These are phyloP conservation scores for Durotheca rogersii DNA, from an alignment of 495 filamentous ascomycete genomes.

Conservation along the genomic window DNA sequence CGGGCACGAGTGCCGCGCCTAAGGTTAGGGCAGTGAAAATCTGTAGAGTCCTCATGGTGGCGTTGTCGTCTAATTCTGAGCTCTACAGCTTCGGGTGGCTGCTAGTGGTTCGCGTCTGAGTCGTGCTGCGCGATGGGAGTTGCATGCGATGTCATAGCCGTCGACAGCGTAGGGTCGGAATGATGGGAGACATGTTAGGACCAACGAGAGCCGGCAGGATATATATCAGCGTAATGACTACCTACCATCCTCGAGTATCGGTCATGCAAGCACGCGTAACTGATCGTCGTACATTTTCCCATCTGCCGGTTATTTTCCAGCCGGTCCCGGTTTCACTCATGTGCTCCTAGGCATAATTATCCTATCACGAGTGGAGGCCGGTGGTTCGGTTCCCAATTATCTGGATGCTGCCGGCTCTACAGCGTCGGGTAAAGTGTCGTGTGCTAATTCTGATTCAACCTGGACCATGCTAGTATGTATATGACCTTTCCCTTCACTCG, in stretches of 20 bases:
- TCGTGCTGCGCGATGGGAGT: too few relatives aligned
- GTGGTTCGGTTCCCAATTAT: too few relatives aligned
- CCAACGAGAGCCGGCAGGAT: neutral
- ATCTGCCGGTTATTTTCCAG: too few relatives aligned
- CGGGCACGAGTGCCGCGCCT: constrained; percentile 5
- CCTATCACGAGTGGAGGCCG: too few relatives aligned
- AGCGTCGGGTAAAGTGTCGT: constrained; percentile 8
- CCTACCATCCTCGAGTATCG: neutral
- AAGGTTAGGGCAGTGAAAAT: constrained; percentile 7
- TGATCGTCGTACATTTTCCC: too few relatives aligned
- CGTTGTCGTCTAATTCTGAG: neutral
- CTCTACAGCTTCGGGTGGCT: neutral
- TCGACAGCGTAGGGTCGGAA: neutral
- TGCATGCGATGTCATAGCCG: neutral
- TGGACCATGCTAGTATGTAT: too few relatives aligned
- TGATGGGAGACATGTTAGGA: neutral
- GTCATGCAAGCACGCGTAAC: constrained; percentile 12
- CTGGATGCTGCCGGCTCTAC: neutral
- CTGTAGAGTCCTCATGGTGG: constrained; percentile 4
- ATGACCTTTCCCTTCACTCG: too few relatives aligned
- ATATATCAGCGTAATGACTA: too few relatives aligned
- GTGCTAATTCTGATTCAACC: neutral
- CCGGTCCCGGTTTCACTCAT: too few relatives aligned
- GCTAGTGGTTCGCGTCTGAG: too few relatives aligned
- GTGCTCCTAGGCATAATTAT: too few relatives aligned